A percentile compares a stretch with the other conserved stretches of the same genome.
Evolutionary conservation across 305 asterid genomes (phyloP).

Genomic region (Fraxinus sp.): DNA sequence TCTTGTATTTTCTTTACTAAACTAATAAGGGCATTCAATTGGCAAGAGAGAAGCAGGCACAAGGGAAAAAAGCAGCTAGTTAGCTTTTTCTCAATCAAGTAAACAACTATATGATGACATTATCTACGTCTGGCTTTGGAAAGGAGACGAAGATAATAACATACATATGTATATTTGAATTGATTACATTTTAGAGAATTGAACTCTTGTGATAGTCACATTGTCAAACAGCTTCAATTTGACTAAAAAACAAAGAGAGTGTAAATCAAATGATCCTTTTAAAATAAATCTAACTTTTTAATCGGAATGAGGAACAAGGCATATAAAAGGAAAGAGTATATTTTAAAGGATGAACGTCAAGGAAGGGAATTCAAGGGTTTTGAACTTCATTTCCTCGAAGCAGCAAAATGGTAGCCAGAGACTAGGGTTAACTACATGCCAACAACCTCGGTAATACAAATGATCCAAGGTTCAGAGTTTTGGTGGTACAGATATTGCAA

Average conservation of each 20-base stretch:
- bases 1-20: not conserved
- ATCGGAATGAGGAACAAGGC: not conserved
- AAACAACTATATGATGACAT: not conserved
- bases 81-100: not conserved
- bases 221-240: not conserved
- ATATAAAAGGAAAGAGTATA: not conserved
- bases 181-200: not conserved
- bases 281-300: not conserved
- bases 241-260: not conserved
- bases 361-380: not conserved
- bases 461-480: not conserved
- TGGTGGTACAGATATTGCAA: not conserved
- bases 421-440: not conserved
- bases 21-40: not conserved
- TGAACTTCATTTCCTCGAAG: not conserved
- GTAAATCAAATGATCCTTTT: not conserved
- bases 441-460: not conserved
- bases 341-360: not conserved
- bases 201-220: not conserved
- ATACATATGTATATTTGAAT: not conserved
- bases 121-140: not conserved
- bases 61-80: not conserved
- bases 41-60: not conserved
- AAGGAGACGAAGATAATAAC: not conserved
- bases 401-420: not conserved